A percentile compares a stretch with the other conserved stretches of the same genome.
Evolutionary conservation across 805 yeast species (phyloP).

Genomic region (Ogataea pilisensis): DNA sequence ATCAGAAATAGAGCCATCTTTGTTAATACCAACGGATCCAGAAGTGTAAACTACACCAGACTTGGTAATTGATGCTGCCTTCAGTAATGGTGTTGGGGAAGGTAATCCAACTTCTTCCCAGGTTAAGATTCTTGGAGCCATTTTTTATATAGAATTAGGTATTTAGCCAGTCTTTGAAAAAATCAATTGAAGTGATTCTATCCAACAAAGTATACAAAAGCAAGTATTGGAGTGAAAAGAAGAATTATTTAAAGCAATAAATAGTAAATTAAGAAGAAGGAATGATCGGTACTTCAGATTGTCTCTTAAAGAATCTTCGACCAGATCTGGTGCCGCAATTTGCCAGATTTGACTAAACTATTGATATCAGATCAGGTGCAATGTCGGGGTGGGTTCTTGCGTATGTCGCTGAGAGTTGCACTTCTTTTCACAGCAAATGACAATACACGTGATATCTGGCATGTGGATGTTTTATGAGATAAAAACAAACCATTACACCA

Average conservation of each 20-base stretch:
- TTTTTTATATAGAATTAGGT: too few relatives aligned
- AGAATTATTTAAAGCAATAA: too few relatives aligned
- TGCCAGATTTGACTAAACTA: neutral
- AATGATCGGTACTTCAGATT: too few relatives aligned
- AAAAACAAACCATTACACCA: too few relatives aligned
- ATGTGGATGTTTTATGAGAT: neutral
- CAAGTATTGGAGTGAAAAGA: too few relatives aligned
- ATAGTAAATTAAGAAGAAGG: too few relatives aligned
- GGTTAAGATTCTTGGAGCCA: conserved; percentile 19
- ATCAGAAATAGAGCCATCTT: conserved; percentile 37
- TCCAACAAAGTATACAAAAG: too few relatives aligned
- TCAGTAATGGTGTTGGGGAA: conserved; percentile 16
- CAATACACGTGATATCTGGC: neutral
- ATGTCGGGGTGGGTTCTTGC: too few relatives aligned
- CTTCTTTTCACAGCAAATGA: neutral
- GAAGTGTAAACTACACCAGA: conserved; percentile 26
- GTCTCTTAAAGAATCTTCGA: too few relatives aligned
- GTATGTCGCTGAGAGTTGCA: neutral
- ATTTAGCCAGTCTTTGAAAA: neutral
- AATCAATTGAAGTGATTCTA: neutral
- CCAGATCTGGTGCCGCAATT: neutral
- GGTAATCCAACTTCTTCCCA: conserved; percentile 24
- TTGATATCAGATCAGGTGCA: neutral
- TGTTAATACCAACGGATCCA: conserved; percentile 25
- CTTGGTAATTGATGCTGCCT: conserved; percentile 22